These are phyloP conservation scores for Coleophoma eucalyptorum DNA, from an alignment of 2,329 filamentous ascomycete genomes.

Conservation along the genomic window DNA sequence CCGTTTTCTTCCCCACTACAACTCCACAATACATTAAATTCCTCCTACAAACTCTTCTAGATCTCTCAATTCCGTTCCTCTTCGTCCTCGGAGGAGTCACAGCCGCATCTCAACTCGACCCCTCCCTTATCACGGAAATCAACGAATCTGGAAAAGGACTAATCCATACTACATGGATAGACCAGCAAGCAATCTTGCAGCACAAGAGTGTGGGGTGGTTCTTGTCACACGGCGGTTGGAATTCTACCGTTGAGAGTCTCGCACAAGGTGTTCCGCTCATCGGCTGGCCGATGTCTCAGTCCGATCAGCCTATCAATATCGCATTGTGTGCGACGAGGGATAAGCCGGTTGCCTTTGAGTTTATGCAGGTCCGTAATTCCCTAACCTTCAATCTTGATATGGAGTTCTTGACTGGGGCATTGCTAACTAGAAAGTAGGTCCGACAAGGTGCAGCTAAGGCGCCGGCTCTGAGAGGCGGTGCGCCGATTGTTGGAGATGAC, in stretches of 20 bases:
- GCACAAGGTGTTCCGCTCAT: constrained; percentile 3
- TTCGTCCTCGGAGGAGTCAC: constrained; percentile 5
- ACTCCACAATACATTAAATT: background rate
- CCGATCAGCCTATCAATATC: constrained; percentile 4
- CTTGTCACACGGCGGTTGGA: constrained; percentile 5
- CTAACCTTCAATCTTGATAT: background rate
- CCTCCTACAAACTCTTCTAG: background rate
- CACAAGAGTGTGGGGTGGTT: constrained; percentile 4
- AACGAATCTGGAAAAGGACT: constrained; percentile 1
- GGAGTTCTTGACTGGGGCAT: background rate
- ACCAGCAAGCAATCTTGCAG: constrained; percentile 5
- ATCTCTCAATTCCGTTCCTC: background rate
- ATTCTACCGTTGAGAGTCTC: constrained; percentile 1
- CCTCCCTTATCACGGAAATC: background rate
- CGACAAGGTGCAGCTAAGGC: constrained; percentile 1
- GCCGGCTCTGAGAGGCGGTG: constrained; percentile 1
- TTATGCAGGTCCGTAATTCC: constrained; percentile 1
- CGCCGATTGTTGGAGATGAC: background rate
- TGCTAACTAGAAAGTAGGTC: background rate
- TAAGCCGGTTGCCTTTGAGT: constrained; percentile 3
- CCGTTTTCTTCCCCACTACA: constrained; percentile 3
- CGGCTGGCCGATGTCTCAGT: background rate
- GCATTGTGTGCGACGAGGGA: constrained; percentile 3
- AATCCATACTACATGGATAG: constrained; percentile 4
- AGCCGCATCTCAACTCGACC: background rate